Base-by-base conservation (phyloP, 2,329 filamentous ascomycete genomes). In the Immersiporthe knoxdaviesiana region DNA sequence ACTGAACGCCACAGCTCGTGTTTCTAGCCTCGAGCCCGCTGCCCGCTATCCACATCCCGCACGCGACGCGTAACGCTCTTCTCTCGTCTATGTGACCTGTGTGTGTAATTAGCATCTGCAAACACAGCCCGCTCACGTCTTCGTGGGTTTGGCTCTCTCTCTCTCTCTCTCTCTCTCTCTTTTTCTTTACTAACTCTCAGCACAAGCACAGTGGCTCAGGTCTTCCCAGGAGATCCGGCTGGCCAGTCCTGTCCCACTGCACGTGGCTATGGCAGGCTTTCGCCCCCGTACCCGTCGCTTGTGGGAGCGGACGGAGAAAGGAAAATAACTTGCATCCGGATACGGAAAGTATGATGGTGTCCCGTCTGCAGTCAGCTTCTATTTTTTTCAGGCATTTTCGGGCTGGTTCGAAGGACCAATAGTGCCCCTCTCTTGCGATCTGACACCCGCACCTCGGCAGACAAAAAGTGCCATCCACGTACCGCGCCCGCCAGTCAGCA, bases 201-300 rank as follows among this genome's bases (percentile, higher is more conserved):
- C 52, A 56, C 52, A 56, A 30, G 52, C 52, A 14, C 12, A 54
- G 24, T 56, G 52, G 32, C 32, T 21, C 56, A 59, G 56, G 27
- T 27, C 10, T 44, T 44, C 16, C 56, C 30, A 21, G 5, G 21
- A 12, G 30, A 18, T 59, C 56, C 56, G 30, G 56, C 21, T 60
- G 32, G 56, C 56, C 56, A 37, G 32, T 37, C 21, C 5, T 32
- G 21, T 60, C 32, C 44, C 44, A 47, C 44, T n/a, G 44, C 16
- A 47, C n/a, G 56, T 39, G 56, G 56, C 56, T 60, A 60, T 60
- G 56, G 18, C 30, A 37, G n/a, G 35, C 16, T 39, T 39, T 30
- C 24, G 52, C 30, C 32, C 32, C 56, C 56, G n/a, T n/a, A n/a
- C n/a, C n/a, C n/a, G n/a, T 27, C 18, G 24, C 8, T 14, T 35